Evolutionary conservation across 1,284 basidiomycete genomes (phyloP).

Genomic region (Ganoderma lingzhi): DNA sequence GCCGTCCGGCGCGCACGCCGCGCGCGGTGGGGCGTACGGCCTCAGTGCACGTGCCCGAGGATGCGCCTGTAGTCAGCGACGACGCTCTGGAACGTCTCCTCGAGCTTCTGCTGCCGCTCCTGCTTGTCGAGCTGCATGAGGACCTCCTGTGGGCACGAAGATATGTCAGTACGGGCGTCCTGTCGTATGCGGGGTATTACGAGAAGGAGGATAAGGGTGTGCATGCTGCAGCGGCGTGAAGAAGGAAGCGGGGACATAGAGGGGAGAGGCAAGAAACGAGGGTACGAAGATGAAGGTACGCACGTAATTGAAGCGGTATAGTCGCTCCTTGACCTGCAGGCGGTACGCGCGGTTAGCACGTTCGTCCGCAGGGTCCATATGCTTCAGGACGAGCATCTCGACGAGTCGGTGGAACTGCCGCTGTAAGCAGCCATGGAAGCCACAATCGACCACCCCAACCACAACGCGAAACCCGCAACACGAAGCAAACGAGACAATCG

Average conservation of each 20-base stretch:
- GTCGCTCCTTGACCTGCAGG: conserved; percentile 90
- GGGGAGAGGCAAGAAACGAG: not conserved
- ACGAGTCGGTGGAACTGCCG: conserved; percentile 92
- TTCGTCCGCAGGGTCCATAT: conserved; percentile 71
- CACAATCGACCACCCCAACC: conserved; percentile 13
- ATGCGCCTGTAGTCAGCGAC: conserved; percentile 88
- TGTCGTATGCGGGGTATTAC: not conserved
- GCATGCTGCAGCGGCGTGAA: not conserved
- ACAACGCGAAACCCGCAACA: not conserved
- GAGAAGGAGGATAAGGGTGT: not conserved
- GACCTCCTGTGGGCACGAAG: conserved; percentile 66
- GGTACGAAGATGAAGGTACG: conserved; percentile 43
- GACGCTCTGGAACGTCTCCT: conserved; percentile 93
- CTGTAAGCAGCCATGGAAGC: conserved; percentile 49
- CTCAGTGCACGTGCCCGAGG: conserved; percentile 54
- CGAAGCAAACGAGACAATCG: conserved; percentile 17
- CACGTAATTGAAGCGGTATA: conserved; percentile 96
- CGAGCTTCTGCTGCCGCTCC: conserved; percentile 88
- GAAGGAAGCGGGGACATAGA: not conserved
- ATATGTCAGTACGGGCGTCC: not conserved
- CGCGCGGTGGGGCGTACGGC: not conserved
- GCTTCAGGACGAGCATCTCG: conserved; percentile 89
- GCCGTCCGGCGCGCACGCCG: not conserved
- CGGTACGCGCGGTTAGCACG: conserved; percentile 72
- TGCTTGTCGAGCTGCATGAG: conserved; percentile 86